Base-by-base conservation (phyloP, 371 early-diverging fungal species). In the Actinomortierella wolfii region DNA sequence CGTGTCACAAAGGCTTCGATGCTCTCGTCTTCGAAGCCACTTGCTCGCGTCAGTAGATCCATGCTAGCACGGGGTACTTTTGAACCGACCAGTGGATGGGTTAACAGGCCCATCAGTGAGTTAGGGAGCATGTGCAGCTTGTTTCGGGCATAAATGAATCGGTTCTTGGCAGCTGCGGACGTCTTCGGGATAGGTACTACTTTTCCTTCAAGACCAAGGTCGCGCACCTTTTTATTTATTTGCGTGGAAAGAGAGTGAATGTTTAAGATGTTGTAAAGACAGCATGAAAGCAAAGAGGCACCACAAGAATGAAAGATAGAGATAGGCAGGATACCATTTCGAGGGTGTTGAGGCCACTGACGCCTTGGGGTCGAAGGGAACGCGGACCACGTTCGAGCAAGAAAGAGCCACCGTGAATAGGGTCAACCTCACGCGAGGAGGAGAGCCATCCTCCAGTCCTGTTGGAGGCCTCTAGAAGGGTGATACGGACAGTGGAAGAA, bases 361-460 rank as follows among this genome's bases (percentile, higher is more conserved):
- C 66, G n/a, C 92, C 91, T 14, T 77, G 79, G 0, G 95, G 92
- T 40, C 97, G 82, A 56, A 97, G 78, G 4, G 92, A 94, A 26
- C 98, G 82, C 5, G 97, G 95, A 0, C 98, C 98, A 39, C 80
- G 78, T 67, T 97, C 98, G 54, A 90, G 86, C 4, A 94, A 77
- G n/a, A 90, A 58, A 17, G 69, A 62, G 13, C 74, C 63, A 5
- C 59, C 67, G 21, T 47, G 47, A 8, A 21, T 54, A 18, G 56
- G 65, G 13, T 81, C 78, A 4, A 64, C 68, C 9, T 82, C 80
- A 29, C 82, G 76, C 7, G 78, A 83, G 18, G 92, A 86, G 26
- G 86, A 81, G 56, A 97, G 79, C 96, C 96, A 97, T 1, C 97
- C 97, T 42, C 97, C 97, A 9, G 87, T 68, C 24, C 92, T 88